Evolutionary conservation across 2,329 filamentous ascomycete species (phyloP).

Genomic region (Aureobasidium musti): DNA sequence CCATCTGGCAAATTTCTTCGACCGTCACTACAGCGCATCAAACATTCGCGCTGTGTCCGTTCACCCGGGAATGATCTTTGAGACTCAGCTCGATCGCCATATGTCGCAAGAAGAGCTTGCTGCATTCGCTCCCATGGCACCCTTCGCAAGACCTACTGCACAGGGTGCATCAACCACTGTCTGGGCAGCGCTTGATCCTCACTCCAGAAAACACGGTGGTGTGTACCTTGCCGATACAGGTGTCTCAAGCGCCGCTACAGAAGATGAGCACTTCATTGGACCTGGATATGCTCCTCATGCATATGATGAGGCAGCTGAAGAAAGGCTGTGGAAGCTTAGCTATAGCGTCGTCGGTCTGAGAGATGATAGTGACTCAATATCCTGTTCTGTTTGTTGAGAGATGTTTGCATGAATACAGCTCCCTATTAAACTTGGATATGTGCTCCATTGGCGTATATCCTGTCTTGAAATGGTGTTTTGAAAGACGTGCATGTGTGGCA

Average conservation of each 20-base stretch:
- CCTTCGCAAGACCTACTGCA: constrained; percentile 33
- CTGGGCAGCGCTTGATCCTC: constrained; percentile 49
- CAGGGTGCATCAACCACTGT: constrained; percentile 56
- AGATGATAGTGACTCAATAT: constrained; percentile 9
- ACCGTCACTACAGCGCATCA: constrained; percentile 50
- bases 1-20: constrained; percentile 55
- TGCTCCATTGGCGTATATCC: no score
- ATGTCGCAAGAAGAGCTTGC: constrained; percentile 20
- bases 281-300: constrained; percentile 1
- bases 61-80: constrained; percentile 52
- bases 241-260: constrained; percentile 39
- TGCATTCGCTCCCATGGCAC: constrained; percentile 2
- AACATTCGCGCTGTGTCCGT: constrained; percentile 51
- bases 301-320: neutral
- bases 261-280: constrained; percentile 31
- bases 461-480: no score
- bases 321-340: constrained; percentile 36
- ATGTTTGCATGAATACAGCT: no score
- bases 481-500: no score
- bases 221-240: constrained; percentile 51
- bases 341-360: constrained; percentile 37
- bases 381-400: neutral
- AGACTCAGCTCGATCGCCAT: constrained; percentile 31
- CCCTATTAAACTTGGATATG: no score
- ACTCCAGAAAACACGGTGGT: constrained; percentile 51